These are phyloP conservation scores for Edaphochlamys debaryana DNA, from an alignment of 139 green algal species.

Conservation along the genomic window DNA sequence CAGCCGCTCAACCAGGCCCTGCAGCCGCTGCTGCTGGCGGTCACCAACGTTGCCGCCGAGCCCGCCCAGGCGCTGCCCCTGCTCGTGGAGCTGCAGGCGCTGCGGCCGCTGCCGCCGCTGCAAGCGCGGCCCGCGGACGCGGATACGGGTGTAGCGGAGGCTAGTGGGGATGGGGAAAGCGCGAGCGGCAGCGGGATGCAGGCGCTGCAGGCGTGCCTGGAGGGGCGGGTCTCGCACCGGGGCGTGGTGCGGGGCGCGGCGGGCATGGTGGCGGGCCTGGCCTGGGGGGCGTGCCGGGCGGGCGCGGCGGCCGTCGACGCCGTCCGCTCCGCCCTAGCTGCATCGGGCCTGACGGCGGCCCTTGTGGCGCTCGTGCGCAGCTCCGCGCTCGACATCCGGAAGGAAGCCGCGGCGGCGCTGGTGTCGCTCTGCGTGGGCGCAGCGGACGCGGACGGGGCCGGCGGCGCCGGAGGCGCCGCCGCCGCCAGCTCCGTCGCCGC, in stretches of 20 bases:
- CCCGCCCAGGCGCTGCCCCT: constrained; percentile 5
- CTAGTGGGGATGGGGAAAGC: too few relatives aligned
- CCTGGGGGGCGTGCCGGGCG: constrained; percentile 6
- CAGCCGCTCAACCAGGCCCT: constrained; percentile 17
- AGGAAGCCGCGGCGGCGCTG: constrained; percentile 31
- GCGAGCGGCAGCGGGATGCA: constrained; percentile 9
- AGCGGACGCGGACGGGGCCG: not conserved
- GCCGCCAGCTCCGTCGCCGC: not conserved
- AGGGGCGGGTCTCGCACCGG: not conserved
- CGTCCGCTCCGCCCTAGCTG: not conserved
- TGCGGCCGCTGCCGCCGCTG: constrained; percentile 1
- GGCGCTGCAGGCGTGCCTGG: constrained; percentile 7
- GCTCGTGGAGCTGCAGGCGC: constrained; percentile 23
- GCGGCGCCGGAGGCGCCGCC: not conserved
- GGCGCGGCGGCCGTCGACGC: not conserved
- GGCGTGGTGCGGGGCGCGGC: constrained; percentile 1
- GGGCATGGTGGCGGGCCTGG: not conserved
- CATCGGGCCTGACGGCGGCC: not conserved
- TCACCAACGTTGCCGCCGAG: constrained; percentile 29
- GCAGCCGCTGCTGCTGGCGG: constrained; percentile 19
- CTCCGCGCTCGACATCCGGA: not conserved
- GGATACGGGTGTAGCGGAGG: too few relatives aligned
- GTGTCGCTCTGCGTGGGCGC: constrained; percentile 8
- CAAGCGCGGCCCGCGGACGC: too few relatives aligned
- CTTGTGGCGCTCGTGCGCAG: not conserved